phyloP scores from a whole-genome alignment of 768 basidiomycete species.

The Phlebiopsis gigantea region DNA sequence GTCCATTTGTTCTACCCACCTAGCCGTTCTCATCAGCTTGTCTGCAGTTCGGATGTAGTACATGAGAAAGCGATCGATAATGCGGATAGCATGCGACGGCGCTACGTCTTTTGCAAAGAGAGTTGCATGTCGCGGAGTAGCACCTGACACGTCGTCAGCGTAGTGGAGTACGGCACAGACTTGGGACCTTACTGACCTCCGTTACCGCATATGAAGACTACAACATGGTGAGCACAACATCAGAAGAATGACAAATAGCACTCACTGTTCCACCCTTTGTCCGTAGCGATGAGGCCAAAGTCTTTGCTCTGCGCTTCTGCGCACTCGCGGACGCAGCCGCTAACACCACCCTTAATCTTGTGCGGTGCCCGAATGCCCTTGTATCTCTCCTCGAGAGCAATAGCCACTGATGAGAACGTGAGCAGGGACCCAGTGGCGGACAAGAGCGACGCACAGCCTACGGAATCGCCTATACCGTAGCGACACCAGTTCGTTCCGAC shows the following conservation, averaged over 20 bases:
- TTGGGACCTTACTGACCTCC: slow-evolving; percentile 39
- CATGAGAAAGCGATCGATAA: slow-evolving; percentile 62
- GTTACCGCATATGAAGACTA: slow-evolving; percentile 67
- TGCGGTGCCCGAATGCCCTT: slow-evolving; percentile 66
- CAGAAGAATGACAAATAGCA: slow-evolving; percentile 4
- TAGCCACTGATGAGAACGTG: slow-evolving; percentile 38
- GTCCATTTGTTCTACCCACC: slow-evolving; percentile 69
- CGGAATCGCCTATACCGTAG: slow-evolving; percentile 70
- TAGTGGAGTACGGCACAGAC: slow-evolving; percentile 47
- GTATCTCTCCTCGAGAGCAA: slow-evolving; percentile 68
- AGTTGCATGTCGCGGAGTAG: slow-evolving; percentile 48
- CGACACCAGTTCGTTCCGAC: slow-evolving; percentile 72
- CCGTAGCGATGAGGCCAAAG: slow-evolving; percentile 72
- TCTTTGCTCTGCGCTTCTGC: slow-evolving; percentile 74
- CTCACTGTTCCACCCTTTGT: slow-evolving; percentile 73
- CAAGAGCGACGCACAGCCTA: slow-evolving; percentile 36
- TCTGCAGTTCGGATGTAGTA: slow-evolving; percentile 74
- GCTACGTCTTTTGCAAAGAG: slow-evolving; percentile 66
- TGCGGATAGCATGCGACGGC: slow-evolving; percentile 51
- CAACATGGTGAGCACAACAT: neutral
- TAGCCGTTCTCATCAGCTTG: slow-evolving; percentile 62
- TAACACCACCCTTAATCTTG: slow-evolving; percentile 74
- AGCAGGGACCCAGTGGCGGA: neutral
- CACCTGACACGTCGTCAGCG: slow-evolving; percentile 46
- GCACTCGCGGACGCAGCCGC: slow-evolving; percentile 71